Evolutionary conservation across 2,329 filamentous ascomycete genomes (phyloP), one percentile per base, ranked within the genome.

Genomic region (Aureobasidium sp.): DNA sequence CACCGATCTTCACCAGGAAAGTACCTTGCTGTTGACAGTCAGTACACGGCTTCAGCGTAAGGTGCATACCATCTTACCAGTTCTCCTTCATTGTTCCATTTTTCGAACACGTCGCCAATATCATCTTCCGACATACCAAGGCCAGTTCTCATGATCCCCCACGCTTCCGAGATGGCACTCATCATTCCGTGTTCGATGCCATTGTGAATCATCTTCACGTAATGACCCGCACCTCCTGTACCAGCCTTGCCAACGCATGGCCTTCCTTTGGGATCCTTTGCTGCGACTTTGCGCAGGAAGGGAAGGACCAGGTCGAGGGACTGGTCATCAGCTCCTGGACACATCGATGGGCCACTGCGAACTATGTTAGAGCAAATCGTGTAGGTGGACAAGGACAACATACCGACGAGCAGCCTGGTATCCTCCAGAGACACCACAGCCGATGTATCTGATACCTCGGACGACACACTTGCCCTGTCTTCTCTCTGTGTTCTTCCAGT

Each of bases 141-240:
- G 1, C 82, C 80, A 47, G 78, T 77, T 39, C 79, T 77, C 75
- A 90, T 82, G 35, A 88, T 78, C 0, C 78, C 78, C 84, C 85
- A 90, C 2, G 82, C 82, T 70, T 90, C 87, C 15, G 81, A 81
- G 6, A 88, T 78, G 0, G 81, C 78, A 59, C 81, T 82, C 75
- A 90, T 82, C 82, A 90, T 87, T 1, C 85, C 86, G 64, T 88
- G 85, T 69, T 90, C 86, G 64, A 90, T 89, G 1, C 86, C 86
- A 65, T 90, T 89, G 70, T 90, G 87, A 4, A 89, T 80, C 85
- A 89, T 90, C 75, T 90, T 90, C 44, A 89, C 85, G 68, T 86
- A 90, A 70, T 90, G 86, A 0, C 87, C 87, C 1, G 82, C 79
- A 1, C 86, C 86, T 0, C 82, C 82, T 1, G 81, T 80, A 0